Base-by-base conservation (phyloP, 2,329 filamentous ascomycete species). In the Dryadomyces quercivorus region DNA sequence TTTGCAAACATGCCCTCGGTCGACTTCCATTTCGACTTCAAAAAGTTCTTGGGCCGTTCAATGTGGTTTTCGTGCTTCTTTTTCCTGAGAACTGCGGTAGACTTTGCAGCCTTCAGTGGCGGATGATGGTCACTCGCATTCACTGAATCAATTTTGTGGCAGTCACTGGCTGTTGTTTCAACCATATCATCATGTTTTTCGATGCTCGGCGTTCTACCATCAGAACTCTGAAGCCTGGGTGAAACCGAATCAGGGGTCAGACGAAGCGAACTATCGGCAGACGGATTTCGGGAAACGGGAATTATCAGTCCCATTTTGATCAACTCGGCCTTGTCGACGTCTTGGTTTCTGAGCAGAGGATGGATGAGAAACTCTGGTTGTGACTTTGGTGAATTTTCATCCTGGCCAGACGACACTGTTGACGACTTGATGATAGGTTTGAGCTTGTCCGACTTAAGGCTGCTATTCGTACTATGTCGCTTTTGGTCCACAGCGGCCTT, bases 1-100 rank as follows among this genome's bases (percentile, higher is more conserved):
- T 55, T 60, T 2, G 53, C 26, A 49, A 61, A 59, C 6, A 61
- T 48, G 9, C 43, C 31, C 15, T 61, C 59, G 1, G 57, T 59
- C 10, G 58, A 60, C 43, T 58, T 59, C 55, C 56, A 58, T n/a
- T 49, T 47, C 2, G 57, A 46, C 40, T 55, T 57, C 47, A 58
- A 13, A 13, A 54, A 38, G 2, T 44, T 50, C 46, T 56, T 54
- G 3, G 51, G 42, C 7, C 47, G 45, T 31, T 31, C 26, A 31
- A 31, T 31, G 4, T 31, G 26, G 0, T 51, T 45, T 2, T 31
- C 34, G 1, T n/a, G 10, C 13, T 51, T 22, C n/a, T 44, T 51
- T 18, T 50, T 31, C 3, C 44, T 43, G 2, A 56, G 40, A 12
- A 43, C 18, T 6, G 38, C 10, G 0, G 53, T 40, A 0, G 56